Evolutionary conservation across 2,329 filamentous ascomycete species (phyloP).

Genomic region (Paracoccidioides brasiliensis): DNA sequence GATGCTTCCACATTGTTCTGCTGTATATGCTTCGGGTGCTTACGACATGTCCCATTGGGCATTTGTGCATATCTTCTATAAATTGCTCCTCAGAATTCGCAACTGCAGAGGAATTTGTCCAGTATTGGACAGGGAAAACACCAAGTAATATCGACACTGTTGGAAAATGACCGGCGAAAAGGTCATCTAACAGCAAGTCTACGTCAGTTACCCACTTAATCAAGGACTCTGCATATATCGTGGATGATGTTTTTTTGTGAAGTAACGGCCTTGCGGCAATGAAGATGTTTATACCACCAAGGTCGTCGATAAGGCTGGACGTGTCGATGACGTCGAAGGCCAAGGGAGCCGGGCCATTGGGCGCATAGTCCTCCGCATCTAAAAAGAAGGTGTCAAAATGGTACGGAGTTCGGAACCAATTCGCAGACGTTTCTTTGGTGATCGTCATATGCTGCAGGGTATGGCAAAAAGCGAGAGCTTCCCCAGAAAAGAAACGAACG

Average conservation of each 20-base stretch:
- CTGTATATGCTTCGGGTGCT: slow-evolving; percentile 14
- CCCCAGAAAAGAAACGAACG: slow-evolving; percentile 37
- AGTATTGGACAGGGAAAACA: slow-evolving; percentile 37
- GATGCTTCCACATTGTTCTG: slow-evolving; percentile 11
- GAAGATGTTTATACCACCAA: slow-evolving; percentile 36
- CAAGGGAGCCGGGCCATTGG: slow-evolving; percentile 22
- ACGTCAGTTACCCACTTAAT: slow-evolving; percentile 21
- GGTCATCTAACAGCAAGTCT: slow-evolving; percentile 23
- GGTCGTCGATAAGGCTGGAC: slow-evolving; percentile 34
- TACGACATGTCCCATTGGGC: slow-evolving; percentile 2
- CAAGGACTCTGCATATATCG: slow-evolving; percentile 38
- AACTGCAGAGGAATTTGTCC: slow-evolving; percentile 30
- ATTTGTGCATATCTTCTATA: slow-evolving; percentile 19
- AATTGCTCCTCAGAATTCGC: slow-evolving; percentile 18
- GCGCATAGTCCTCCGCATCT: slow-evolving; percentile 31
- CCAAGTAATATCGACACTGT: slow-evolving; percentile 41
- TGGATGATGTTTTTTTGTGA: slow-evolving; percentile 30
- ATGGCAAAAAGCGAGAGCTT: slow-evolving; percentile 41
- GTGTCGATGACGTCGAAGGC: slow-evolving; percentile 47
- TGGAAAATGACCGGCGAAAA: slow-evolving; percentile 37
- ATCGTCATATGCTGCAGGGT: slow-evolving; percentile 34
- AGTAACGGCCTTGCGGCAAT: slow-evolving; percentile 38
- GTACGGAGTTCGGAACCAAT: slow-evolving; percentile 33
- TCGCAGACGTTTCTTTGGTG: slow-evolving; percentile 21
- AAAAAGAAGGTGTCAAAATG: slow-evolving; percentile 31